Evolutionary conservation across 495 filamentous ascomycete genomes (phyloP).

Genomic region (Annulohypoxylon bovei): DNA sequence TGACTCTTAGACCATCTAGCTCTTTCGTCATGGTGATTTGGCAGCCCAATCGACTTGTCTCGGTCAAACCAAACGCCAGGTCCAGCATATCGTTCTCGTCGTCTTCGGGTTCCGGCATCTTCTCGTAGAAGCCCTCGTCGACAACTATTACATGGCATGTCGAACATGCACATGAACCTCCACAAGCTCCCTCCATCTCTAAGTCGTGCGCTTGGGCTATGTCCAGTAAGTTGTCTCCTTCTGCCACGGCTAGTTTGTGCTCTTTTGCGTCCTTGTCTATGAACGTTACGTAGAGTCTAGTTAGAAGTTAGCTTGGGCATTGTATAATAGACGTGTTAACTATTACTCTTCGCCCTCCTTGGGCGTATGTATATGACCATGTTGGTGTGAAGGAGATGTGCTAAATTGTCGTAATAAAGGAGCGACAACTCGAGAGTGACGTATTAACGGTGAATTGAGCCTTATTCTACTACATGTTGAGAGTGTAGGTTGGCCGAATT

Average conservation of each 20-base stretch:
- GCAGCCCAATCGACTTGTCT: constrained; percentile 95
- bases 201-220: constrained; percentile 94
- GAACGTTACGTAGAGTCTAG: constrained; percentile 88
- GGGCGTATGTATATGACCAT: constrained; percentile 84
- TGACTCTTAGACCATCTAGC: constrained; percentile 85
- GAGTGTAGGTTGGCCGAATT: constrained; percentile 8
- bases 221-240: constrained; percentile 91
- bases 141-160: constrained; percentile 97
- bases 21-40: constrained; percentile 92
- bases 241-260: constrained; percentile 78
- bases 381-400: constrained; percentile 64
- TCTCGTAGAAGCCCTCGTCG: constrained; percentile 84
- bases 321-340: background rate
- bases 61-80: constrained; percentile 92
- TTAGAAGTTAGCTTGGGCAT: background rate
- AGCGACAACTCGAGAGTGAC: constrained; percentile 13
- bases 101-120: constrained; percentile 90
- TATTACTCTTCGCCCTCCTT: constrained; percentile 94
- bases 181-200: constrained; percentile 98
- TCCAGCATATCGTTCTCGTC: constrained; percentile 99
- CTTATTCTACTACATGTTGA: constrained; percentile 23
- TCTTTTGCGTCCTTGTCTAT: constrained; percentile 89
- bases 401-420: constrained; percentile 69
- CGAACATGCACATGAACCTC: constrained; percentile 94
- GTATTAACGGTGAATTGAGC: constrained; percentile 19